Evolutionary conservation across 768 basidiomycete genomes (phyloP).

Genomic region (Lentinula edodes): DNA sequence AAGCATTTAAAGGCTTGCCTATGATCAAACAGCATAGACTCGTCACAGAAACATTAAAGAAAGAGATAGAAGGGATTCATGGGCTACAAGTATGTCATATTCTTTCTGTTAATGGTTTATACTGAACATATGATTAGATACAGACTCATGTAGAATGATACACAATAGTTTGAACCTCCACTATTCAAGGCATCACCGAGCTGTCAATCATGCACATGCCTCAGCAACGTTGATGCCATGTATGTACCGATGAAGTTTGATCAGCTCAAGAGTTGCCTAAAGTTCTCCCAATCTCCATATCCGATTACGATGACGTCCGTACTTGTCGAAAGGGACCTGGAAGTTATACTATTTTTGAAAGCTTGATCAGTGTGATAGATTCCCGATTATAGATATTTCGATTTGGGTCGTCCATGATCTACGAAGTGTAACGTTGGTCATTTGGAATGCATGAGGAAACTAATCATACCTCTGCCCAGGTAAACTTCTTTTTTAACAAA

Average conservation of each 20-base stretch:
- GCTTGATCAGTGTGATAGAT: constrained; percentile 56
- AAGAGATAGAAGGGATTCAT: constrained; percentile 88
- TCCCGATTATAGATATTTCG: constrained; percentile 54
- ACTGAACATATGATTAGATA: constrained; percentile 25
- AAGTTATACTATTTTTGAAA: constrained; percentile 16
- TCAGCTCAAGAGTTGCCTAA: background rate
- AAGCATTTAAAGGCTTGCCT: constrained; percentile 79
- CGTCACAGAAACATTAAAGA: constrained; percentile 80
- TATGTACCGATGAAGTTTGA: background rate
- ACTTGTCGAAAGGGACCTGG: background rate
- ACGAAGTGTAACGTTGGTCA: background rate
- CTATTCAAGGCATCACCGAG: background rate
- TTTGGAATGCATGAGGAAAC: background rate
- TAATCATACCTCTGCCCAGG: constrained; percentile 54
- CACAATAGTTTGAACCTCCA: background rate
- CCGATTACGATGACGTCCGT: background rate
- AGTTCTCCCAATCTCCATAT: background rate
- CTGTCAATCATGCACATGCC: background rate
- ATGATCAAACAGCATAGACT: constrained; percentile 92
- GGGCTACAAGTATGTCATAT: constrained; percentile 74
- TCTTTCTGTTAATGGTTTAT: background rate
- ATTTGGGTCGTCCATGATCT: constrained; percentile 65
- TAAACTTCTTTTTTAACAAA: constrained; percentile 72
- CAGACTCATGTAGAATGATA: constrained; percentile 30
- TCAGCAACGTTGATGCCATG: background rate